These are phyloP conservation scores for Pseudofabraea citricarpa DNA, from an alignment of 2,329 filamentous ascomycete species.

Conservation along the genomic window DNA sequence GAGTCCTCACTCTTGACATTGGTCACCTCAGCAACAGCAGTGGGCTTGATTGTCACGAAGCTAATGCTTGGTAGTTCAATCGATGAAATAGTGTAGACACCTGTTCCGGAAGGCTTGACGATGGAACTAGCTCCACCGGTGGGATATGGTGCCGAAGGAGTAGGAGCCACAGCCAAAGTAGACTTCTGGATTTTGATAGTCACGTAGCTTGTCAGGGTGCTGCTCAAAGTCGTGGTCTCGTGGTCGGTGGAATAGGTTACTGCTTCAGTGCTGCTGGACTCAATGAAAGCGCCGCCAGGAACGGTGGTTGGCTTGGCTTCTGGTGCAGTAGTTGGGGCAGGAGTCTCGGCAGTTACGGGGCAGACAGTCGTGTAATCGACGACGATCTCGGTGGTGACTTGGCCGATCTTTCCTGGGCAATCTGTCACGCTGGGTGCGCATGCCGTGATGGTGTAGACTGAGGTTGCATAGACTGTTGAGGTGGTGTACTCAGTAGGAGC, in stretches of 20 bases:
- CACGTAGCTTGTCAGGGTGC: conserved; percentile 10
- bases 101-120: not conserved
- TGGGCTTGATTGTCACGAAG: no score
- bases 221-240: conserved; percentile 11
- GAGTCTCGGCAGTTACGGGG: conserved; percentile 12
- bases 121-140: not conserved
- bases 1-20: not conserved
- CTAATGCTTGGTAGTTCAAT: no score
- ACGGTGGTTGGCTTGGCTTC: not conserved
- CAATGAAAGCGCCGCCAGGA: not conserved
- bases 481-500: conserved; percentile 19
- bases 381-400: conserved; percentile 20
- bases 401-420: conserved; percentile 18
- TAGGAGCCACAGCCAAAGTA: conserved; percentile 6
- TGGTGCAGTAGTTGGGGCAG: conserved; percentile 3
- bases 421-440: conserved; percentile 24
- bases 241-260: conserved; percentile 5
- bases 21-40: conserved; percentile 3
- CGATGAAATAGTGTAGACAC: no score
- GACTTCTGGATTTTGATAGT: conserved; percentile 7
- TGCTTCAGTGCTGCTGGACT: not conserved
- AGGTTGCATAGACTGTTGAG: conserved; percentile 47
- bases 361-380: conserved; percentile 22
- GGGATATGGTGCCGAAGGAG: not conserved
- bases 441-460: conserved; percentile 27